phyloP scores from a whole-genome alignment of 352 stramenopile species.

The Thalassiosira delicatula region DNA sequence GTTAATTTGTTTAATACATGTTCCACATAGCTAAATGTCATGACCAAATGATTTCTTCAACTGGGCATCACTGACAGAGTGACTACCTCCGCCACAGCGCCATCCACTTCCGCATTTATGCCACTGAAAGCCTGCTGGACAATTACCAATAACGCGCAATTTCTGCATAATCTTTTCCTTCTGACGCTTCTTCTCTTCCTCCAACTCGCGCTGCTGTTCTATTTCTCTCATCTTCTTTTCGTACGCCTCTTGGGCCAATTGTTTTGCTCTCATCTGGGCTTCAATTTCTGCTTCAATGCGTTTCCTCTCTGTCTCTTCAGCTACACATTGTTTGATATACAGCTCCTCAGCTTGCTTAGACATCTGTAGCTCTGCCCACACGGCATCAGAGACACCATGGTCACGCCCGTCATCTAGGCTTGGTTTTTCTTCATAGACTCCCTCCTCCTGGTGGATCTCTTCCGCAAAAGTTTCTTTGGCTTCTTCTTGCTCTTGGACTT shows the following conservation, averaged over 20 bases:
- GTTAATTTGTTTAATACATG: not conserved
- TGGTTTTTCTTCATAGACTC: constrained; percentile 4
- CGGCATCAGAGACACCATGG: constrained; percentile 38
- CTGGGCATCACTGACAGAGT: constrained; percentile 51
- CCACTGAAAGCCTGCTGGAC: constrained; percentile 49
- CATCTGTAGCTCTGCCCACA: constrained; percentile 40
- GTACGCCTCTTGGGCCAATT: constrained; percentile 34
- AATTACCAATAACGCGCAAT: constrained; percentile 34
- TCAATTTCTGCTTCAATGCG: constrained; percentile 28
- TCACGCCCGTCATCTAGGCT: constrained; percentile 13
- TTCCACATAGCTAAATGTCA: constrained; percentile 16
- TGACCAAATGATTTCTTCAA: constrained; percentile 48
- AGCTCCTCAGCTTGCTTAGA: constrained; percentile 21
- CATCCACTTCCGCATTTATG: constrained; percentile 42
- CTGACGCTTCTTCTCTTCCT: constrained; percentile 23
- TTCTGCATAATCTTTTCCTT: constrained; percentile 37
- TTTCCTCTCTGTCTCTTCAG: constrained; percentile 40
- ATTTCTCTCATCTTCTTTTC: constrained; percentile 25
- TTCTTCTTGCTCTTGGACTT: constrained; percentile 10
- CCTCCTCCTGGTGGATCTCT: constrained; percentile 1
- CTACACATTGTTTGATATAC: constrained; percentile 9
- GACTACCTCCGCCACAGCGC: constrained; percentile 45
- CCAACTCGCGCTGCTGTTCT: constrained; percentile 32
- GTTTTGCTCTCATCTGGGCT: constrained; percentile 7
- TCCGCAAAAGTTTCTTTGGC: constrained; percentile 8